phyloP scores from a whole-genome alignment of 106 monocot species.

The Amphibolis antarctica region DNA sequence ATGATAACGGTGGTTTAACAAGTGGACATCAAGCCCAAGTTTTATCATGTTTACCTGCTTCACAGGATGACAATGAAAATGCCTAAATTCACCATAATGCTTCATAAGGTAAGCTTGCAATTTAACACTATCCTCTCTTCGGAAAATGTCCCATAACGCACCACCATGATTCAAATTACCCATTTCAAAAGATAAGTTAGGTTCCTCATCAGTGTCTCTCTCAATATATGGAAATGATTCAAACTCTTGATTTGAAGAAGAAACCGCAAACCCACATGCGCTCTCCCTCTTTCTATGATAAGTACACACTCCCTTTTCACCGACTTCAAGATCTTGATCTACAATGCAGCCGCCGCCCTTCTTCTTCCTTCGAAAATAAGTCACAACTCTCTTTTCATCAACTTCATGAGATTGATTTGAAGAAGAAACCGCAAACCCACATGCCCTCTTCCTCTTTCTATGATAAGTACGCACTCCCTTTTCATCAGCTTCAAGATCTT shows the following conservation, averaged over 20 bases:
- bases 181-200: background rate
- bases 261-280: background rate
- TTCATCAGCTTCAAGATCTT: background rate
- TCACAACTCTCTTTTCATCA: no score
- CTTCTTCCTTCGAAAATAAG: no score
- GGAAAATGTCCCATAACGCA: slow-evolving; percentile 18
- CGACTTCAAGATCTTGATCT: no score
- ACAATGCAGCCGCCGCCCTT: background rate
- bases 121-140: slow-evolving; percentile 10
- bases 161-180: background rate
- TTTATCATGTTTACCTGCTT: slow-evolving; percentile 9
- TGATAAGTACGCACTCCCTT: background rate
- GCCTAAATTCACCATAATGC: slow-evolving; percentile 12
- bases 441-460: background rate
- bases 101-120: slow-evolving; percentile 12
- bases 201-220: no score
- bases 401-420: no score
- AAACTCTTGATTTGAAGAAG: no score
- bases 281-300: background rate
- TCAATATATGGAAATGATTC: no score
- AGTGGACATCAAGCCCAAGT: background rate
- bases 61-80: slow-evolving; percentile 1
- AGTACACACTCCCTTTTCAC: background rate
- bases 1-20: background rate
- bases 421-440: no score